Evolutionary conservation across 768 basidiomycete genomes (phyloP), one percentile per base, ranked within the genome.

Genomic region (Clavaria fumosa): DNA sequence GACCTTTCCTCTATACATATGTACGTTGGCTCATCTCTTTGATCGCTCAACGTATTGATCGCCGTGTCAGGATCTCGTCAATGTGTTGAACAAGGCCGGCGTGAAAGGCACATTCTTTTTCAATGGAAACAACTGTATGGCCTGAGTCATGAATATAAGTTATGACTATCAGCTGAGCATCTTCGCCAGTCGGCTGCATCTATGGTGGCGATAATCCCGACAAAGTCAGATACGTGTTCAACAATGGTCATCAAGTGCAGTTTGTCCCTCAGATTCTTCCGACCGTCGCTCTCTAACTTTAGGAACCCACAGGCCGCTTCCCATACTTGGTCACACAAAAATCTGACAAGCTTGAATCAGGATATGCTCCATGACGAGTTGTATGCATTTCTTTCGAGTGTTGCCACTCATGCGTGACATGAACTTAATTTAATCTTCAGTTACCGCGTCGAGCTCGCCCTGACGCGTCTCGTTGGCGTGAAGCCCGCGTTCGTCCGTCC

Each of bases 91-190:
- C 34, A 44, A 43, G 31, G 34, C 41, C 17, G 44, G 47, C 15
- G 55, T 49, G 4, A 58, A 51, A 27, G 59, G 49, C 1, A 59
- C 59, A 2, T 61, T 61, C 47, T 61, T 59, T 46, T 47, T 56
- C 33, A 54, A 39, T 21, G 18, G 17, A 5, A 33, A 41, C 26
- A 36, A 42, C 32, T 31, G 43, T 44, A 28, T 31, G 42, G 34
- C 2, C 11, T 23, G 10, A 15, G 22, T 15, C 32, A 21, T 24
- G 6, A 15, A 12, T n/a, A 33, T 6, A 35, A 33, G n/a, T n/a
- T n/a, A n/a, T n/a, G n/a, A n/a, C n/a, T n/a, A n/a, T n/a, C n/a
- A n/a, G n/a, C n/a, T n/a, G n/a, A n/a, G n/a, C n/a, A n/a, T n/a
- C n/a, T n/a, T n/a, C 14, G 17, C 4, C 30, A 55, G 53, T 45